A percentile compares a stretch with the other conserved stretches of the same genome.
Conservation (phyloP, 805 yeast genomes). For the Wilhelminamyces savonicus region DNA sequence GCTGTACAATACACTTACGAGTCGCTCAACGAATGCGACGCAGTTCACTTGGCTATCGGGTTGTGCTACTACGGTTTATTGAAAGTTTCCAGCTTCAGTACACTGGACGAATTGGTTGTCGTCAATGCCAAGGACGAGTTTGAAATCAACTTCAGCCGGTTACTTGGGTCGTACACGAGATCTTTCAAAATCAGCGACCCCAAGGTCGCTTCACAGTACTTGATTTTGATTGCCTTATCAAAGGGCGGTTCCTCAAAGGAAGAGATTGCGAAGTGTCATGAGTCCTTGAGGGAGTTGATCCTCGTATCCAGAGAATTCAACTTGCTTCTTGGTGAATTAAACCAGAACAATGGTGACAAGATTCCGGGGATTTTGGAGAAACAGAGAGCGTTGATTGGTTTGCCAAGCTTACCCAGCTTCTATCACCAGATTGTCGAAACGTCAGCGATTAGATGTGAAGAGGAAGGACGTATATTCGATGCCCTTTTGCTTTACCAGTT, state of each 20-base stretch:
- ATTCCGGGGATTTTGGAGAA: slow-evolving; percentile 80
- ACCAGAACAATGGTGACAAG: slow-evolving; percentile 61
- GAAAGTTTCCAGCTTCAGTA: slow-evolving; percentile 35
- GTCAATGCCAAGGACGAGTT: slow-evolving; percentile 25
- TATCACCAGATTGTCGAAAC: slow-evolving; percentile 69
- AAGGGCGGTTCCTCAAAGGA: slow-evolving; percentile 28
- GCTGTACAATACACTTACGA: slow-evolving; percentile 64
- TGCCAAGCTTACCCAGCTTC: slow-evolving; percentile 54
- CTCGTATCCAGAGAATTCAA: slow-evolving; percentile 82
- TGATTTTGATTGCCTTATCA: slow-evolving; percentile 59
- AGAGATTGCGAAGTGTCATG: slow-evolving; percentile 59
- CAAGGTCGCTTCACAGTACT: slow-evolving; percentile 84
- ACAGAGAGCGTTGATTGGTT: slow-evolving; percentile 58
- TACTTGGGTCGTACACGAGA: slow-evolving; percentile 75
- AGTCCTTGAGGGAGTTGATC: slow-evolving; percentile 76
- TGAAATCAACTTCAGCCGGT: slow-evolving; percentile 48
- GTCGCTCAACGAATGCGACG: slow-evolving; percentile 67
- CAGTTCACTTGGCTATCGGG: slow-evolving; percentile 84
- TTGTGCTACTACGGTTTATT: slow-evolving; percentile 68
- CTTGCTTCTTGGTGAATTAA: slow-evolving; percentile 75
- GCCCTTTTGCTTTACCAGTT: slow-evolving; percentile 81
- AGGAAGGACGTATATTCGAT: slow-evolving; percentile 84
- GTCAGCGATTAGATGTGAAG: slow-evolving; percentile 83
- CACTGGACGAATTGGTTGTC: slow-evolving; percentile 29
- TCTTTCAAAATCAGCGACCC: slow-evolving; percentile 84